phyloP scores from a whole-genome alignment of 2,329 filamentous ascomycete genomes.

The Raffaelea albimanens region DNA sequence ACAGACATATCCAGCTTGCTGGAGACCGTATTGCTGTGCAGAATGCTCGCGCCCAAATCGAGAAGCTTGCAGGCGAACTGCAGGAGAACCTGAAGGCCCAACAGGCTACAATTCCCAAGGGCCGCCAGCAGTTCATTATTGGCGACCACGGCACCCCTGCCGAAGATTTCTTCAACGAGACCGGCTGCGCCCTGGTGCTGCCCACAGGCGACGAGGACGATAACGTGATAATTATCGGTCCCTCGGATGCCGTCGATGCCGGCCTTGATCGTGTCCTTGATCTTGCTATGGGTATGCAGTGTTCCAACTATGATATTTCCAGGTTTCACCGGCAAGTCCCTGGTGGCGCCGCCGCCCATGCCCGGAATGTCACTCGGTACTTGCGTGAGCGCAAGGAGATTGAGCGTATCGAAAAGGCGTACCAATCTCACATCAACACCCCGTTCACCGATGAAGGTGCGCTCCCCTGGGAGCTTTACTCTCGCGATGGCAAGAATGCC shows the following conservation, averaged over 20 bases:
- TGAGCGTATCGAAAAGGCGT: slow-evolving; percentile 67
- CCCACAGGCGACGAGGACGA: slow-evolving; percentile 72
- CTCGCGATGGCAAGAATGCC: slow-evolving; percentile 73
- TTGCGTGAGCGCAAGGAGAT: slow-evolving; percentile 74
- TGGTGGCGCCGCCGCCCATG: slow-evolving; percentile 65
- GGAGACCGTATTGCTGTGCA: slow-evolving; percentile 80
- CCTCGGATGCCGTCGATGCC: slow-evolving; percentile 58
- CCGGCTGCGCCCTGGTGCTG: slow-evolving; percentile 80
- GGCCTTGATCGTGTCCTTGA: slow-evolving; percentile 82
- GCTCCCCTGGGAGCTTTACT: slow-evolving; percentile 81
- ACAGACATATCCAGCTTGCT: slow-evolving; percentile 73
- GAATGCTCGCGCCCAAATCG: slow-evolving; percentile 69
- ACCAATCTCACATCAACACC: slow-evolving; percentile 81
- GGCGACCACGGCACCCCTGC: slow-evolving; percentile 71
- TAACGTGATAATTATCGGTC: slow-evolving; percentile 76
- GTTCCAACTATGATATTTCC: slow-evolving; percentile 72
- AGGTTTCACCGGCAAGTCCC: slow-evolving; percentile 68
- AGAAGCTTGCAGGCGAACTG: slow-evolving; percentile 67
- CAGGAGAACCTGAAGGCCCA: slow-evolving; percentile 67
- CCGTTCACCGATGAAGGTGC: slow-evolving; percentile 60
- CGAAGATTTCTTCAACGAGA: slow-evolving; percentile 81
- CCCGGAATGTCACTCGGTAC: slow-evolving; percentile 80
- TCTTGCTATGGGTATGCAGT: slow-evolving; percentile 78
- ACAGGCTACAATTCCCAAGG: slow-evolving; percentile 72
- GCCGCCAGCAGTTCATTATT: slow-evolving; percentile 90